Percentiles rank a stretch among this genome's conserved stretches.
Evolutionary conservation across 805 yeast species (phyloP).

Genomic region (Starmerella khaoyaiensis): DNA sequence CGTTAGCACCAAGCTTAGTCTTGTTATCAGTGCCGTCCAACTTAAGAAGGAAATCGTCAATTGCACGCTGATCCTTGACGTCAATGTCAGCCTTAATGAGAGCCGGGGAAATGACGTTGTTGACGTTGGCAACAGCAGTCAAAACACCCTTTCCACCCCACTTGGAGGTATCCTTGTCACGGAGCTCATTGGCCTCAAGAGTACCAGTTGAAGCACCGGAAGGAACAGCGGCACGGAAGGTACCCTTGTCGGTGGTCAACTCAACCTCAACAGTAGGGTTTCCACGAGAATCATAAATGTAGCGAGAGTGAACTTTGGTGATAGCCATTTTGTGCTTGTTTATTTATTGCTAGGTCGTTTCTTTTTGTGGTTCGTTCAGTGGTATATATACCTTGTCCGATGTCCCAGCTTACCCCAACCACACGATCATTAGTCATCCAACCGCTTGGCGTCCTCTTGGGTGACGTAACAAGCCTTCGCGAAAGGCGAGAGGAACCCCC

Average conservation of each 20-base stretch:
- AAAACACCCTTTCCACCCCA: constrained; percentile 99
- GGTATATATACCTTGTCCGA: too few relatives aligned
- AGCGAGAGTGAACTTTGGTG: constrained; percentile 81
- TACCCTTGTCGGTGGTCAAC: constrained; percentile 79
- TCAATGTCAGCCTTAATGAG: constrained; percentile 66
- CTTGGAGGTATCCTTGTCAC: constrained; percentile 94
- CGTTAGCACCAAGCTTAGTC: constrained; percentile 96
- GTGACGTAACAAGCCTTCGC: neutral
- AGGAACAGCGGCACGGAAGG: constrained; percentile 95
- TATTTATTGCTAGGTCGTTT: neutral
- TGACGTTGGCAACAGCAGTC: constrained; percentile 94
- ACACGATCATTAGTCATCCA: neutral
- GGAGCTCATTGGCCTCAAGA: constrained; percentile 96
- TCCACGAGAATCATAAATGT: constrained; percentile 99
- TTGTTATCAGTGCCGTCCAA: constrained; percentile 98
- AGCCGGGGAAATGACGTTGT: constrained; percentile 90
- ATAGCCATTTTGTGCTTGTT: constrained; percentile 50
- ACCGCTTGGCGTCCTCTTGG: neutral
- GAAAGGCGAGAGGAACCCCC: too few relatives aligned
- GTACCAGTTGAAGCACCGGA: constrained; percentile 99
- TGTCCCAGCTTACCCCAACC: neutral
- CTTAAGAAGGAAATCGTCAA: constrained; percentile 71
- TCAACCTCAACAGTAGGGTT: constrained; percentile 99
- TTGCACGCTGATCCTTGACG: constrained; percentile 71
- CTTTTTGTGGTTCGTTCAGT: neutral